Percentiles rank a stretch among this genome's conserved stretches.
These are phyloP conservation scores for Fusarium mexicanum DNA, from an alignment of 2,329 filamentous ascomycete species.

Conservation along the genomic window DNA sequence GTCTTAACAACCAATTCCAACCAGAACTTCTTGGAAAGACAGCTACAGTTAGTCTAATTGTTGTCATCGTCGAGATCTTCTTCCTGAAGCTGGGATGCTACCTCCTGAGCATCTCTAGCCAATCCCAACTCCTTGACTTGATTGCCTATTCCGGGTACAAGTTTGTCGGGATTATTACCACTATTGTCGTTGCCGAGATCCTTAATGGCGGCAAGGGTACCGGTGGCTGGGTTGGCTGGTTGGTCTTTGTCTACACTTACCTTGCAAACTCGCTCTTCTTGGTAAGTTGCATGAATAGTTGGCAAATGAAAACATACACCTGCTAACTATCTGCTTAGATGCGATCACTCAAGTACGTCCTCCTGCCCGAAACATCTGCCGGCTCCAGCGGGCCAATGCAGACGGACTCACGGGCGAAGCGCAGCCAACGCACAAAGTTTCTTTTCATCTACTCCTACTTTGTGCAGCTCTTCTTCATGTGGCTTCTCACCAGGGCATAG, in stretches of 20 bases:
- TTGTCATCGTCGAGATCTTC: constrained; percentile 89
- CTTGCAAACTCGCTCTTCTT: constrained; percentile 94
- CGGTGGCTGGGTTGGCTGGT: constrained; percentile 88
- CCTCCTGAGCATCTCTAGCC: constrained; percentile 90
- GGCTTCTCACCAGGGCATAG: constrained; percentile 66
- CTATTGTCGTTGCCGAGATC: constrained; percentile 81
- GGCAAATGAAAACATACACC: neutral
- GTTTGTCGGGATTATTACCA: constrained; percentile 95
- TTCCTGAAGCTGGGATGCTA: constrained; percentile 93
- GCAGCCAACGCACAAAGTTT: constrained; percentile 89
- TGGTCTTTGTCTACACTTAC: constrained; percentile 90
- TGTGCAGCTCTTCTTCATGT: constrained; percentile 95
- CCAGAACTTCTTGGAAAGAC: constrained; percentile 93
- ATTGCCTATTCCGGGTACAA: constrained; percentile 99
- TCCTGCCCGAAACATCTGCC: constrained; percentile 82
- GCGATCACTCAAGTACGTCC: constrained; percentile 93
- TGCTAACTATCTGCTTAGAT: constrained; percentile 64
- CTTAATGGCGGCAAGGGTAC: constrained; percentile 82
- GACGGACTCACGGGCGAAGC: constrained; percentile 82
- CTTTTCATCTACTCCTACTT: constrained; percentile 94
- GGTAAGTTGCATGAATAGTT: constrained; percentile 62
- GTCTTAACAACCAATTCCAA: constrained; percentile 89
- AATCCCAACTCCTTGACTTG: constrained; percentile 90
- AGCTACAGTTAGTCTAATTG: constrained; percentile 82
- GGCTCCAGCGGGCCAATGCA: constrained; percentile 72